Base-by-base conservation (phyloP, 805 yeast species). In the Komagataella mondaviorum region DNA sequence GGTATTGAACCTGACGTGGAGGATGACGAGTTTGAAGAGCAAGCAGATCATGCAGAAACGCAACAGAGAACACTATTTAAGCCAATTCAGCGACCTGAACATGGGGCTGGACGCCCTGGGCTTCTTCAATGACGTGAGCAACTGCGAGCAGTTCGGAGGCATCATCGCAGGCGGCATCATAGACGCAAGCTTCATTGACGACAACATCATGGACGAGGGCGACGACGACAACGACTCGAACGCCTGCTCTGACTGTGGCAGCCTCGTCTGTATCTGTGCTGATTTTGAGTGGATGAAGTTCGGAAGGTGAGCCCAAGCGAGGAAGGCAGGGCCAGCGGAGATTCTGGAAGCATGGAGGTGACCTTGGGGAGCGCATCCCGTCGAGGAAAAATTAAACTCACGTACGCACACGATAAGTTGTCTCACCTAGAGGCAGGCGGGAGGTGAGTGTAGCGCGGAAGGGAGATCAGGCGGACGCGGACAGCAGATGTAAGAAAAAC, bases 1-100 rank as follows among this genome's bases (percentile, higher is more conserved):
- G 16, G 67, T 67, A 14, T 52, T 67, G 20, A 66, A 67, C 51
- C 54, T 67, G 18, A 60, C 69, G 1, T 67, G 71, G 71, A 59
- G 70, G 39, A 30, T 30, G 39, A 30, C 39, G n/a, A 45, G 23
- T 8, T 10, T 30, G 5, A 30, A 30, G 39, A 30, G 39, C 14
- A 30, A 30, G 14, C 39, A 30, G 39, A 30, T 30, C 39, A 30
- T 30, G 39, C 39, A 30, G 39, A 30, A 30, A 10, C 39, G 39
- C 6, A 30, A 30, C 39, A 30, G 39, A 30, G 39, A 30, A 14
- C 39, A 30, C n/a, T 30, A 10, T 14, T 10, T 30, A 8, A 30
- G 39, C 39, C 39, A 30, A 10, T 30, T 30, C 39, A 30, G 39
- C 12, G 39, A 30, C 39, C 39, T 30, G 39, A 30, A 10, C 39